Evolutionary conservation across 2,329 filamentous ascomycete species (phyloP), one percentile per base, ranked within the genome.

Genomic region (Hymenoscyphus fraxineus): DNA sequence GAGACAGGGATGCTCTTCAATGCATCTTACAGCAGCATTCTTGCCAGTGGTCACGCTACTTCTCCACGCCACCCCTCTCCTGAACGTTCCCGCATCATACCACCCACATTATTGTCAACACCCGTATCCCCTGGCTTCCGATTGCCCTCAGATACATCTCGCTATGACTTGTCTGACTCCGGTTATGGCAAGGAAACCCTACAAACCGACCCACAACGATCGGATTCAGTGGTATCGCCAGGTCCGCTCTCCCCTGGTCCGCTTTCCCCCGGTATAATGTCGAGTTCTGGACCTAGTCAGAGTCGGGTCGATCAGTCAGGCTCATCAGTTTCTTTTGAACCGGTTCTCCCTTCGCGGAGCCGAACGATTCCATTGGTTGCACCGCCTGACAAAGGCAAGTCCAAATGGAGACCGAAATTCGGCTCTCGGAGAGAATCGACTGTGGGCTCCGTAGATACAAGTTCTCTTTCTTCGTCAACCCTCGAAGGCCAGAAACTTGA

Each of bases 401-500:
- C 71, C 1, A 74, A 69, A 65, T 78, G 75, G 76, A 72, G 69
- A 58, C 73, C 61, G 54, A 73, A 64, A 67, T 73, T 70, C 58
- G 68, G 60, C 31, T 72, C 65, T 63, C 74, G 62, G 68, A 76
- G 68, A 57, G 73, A 70, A 44, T 66, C 73, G 9, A 31, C 31
- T 40, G 64, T 65, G 1, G 70, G 67, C n/a, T 74, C 75, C 0
- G 72, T 69, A 6, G 77, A 79, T 59, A 74, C 76, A 1, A 78
- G 74, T 63, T 79, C 77, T 0, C 57, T 77, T 6, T 78, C 77
- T 1, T 78, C 77, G 12, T 70, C 71, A 1, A 70, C 72, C 0
- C 40, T 77, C 65, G 78, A 68, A 65, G 72, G 40, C 12, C 77
- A 78, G 58, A 76, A 71, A 55, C 69, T 77, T 0, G 77, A 80